Percentiles rank a stretch among this genome's conserved stretches.
Evolutionary conservation across 164 flowering plant genomes (phyloP).

Genomic region (Sextonia rubra): DNA sequence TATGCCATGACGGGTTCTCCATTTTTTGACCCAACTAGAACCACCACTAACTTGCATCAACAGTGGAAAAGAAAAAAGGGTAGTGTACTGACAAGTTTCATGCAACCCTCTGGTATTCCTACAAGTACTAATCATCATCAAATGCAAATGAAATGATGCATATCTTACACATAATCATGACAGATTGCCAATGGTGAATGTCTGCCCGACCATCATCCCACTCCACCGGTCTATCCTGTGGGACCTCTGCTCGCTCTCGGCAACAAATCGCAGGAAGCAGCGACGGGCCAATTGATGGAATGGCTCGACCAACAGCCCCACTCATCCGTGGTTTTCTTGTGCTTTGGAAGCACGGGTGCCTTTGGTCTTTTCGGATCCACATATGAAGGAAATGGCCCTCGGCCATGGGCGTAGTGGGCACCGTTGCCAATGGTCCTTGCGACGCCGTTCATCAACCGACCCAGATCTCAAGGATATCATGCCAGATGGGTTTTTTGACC

Average conservation of each 20-base stretch:
- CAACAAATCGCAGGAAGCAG: background rate
- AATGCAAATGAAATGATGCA: no score
- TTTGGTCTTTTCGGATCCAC: conserved; percentile 12
- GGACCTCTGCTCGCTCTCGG: conserved; percentile 27
- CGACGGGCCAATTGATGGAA: background rate
- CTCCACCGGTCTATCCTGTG: conserved; percentile 30
- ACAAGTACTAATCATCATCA: no score
- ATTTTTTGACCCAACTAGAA: no score
- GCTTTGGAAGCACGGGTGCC: conserved; percentile 35
- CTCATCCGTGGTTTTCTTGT: conserved; percentile 29
- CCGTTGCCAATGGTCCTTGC: conserved; percentile 39
- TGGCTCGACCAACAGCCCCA: conserved; percentile 42
- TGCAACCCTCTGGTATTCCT: no score
- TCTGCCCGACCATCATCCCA: conserved; percentile 8
- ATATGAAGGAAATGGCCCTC: conserved; percentile 28
- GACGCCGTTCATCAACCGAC: background rate
- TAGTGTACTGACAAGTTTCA: no score
- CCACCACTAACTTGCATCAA: no score
- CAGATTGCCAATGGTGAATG: background rate
- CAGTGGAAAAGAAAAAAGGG: no score
- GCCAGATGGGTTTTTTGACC: conserved; percentile 9
- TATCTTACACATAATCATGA: no score
- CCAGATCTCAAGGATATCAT: conserved; percentile 5
- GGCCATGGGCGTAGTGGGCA: conserved; percentile 34
- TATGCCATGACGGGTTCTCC: no score